Evolutionary conservation across 2,329 filamentous ascomycete species (phyloP).

Genomic region (Exophiala viscosa): DNA sequence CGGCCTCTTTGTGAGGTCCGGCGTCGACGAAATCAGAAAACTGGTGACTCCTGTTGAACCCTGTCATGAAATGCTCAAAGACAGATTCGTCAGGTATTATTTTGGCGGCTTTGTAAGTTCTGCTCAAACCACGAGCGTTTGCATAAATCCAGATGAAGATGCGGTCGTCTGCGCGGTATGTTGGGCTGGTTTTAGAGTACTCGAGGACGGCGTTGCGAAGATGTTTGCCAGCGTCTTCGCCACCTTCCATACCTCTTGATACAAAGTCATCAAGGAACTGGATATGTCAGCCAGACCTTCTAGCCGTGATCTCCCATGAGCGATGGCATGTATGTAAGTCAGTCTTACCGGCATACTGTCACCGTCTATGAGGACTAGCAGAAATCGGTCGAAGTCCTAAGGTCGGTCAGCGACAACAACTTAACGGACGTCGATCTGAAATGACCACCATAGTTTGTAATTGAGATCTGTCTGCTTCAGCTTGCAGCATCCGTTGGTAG

Average conservation of each 20-base stretch:
- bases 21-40: constrained; percentile 43
- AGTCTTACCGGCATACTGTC: constrained; percentile 36
- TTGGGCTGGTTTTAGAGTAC: constrained; percentile 16
- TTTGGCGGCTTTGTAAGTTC: constrained; percentile 33
- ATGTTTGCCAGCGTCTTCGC: constrained; percentile 23
- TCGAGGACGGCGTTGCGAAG: constrained; percentile 18
- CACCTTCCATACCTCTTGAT: constrained; percentile 18
- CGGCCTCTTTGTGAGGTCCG: constrained; percentile 43
- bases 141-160: constrained; percentile 39
- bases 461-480: constrained; percentile 15
- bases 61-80: constrained; percentile 38
- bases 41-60: constrained; percentile 40
- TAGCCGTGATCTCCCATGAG: not conserved
- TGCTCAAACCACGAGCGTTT: constrained; percentile 37
- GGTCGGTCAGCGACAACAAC: constrained; percentile 7
- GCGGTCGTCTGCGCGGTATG: constrained; percentile 29
- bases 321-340: not conserved
- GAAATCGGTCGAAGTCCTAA: constrained; percentile 24
- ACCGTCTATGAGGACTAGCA: constrained; percentile 32
- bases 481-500: constrained; percentile 21
- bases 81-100: constrained; percentile 27
- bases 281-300: constrained; percentile 7
- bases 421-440: not conserved
- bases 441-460: constrained; percentile 20
- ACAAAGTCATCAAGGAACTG: constrained; percentile 24